phyloP scores from a whole-genome alignment of 345 rosid species.

The Gossypium herbaceum region DNA sequence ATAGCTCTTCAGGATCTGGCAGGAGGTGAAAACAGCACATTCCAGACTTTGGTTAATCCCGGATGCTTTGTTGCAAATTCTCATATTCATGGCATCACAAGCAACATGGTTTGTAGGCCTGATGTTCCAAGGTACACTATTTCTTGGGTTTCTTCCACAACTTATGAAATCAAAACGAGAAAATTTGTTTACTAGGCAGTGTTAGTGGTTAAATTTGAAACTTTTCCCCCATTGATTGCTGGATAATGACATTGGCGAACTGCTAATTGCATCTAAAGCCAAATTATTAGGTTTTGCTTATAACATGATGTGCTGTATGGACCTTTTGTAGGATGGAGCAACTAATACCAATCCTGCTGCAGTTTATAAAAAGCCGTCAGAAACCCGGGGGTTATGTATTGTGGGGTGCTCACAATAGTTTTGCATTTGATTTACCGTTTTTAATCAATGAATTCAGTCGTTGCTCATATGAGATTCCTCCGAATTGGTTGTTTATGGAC shows the following conservation, averaged over 20 bases:
- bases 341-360: conserved; percentile 56
- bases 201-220: neutral
- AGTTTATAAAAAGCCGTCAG: conserved; percentile 66
- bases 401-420: conserved; percentile 77
- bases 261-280: neutral
- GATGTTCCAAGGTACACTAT: conserved; percentile 74
- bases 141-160: conserved; percentile 6
- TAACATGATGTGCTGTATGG: neutral
- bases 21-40: conserved; percentile 85
- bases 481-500: conserved; percentile 64
- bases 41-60: conserved; percentile 78
- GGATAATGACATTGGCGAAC: neutral
- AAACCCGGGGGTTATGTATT: conserved; percentile 68
- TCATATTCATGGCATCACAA: conserved; percentile 60
- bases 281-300: neutral
- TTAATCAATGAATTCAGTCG: conserved; percentile 65
- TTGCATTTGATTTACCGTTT: conserved; percentile 71
- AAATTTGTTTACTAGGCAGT: neutral
- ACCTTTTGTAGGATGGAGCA: conserved; percentile 69
- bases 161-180: neutral
- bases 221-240: neutral
- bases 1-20: conserved; percentile 73
- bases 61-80: conserved; percentile 43
- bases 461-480: conserved; percentile 58
- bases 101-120: conserved; percentile 64